Evolutionary conservation across 352 stramenopile species (phyloP).

Genomic region (Pythium volutum): DNA sequence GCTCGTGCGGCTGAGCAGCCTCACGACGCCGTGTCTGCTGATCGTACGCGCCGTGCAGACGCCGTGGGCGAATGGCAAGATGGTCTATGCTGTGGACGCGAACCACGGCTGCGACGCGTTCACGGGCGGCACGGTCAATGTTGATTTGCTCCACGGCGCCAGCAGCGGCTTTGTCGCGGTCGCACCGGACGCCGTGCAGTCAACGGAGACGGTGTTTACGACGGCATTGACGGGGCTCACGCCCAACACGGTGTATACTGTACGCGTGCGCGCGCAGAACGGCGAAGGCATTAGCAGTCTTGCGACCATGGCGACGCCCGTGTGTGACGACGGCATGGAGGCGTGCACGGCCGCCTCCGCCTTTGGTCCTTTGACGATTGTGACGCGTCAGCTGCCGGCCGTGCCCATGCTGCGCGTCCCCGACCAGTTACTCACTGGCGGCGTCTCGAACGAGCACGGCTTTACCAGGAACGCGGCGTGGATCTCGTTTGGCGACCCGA

Average conservation of each 20-base stretch:
- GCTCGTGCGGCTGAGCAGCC: constrained; percentile 44
- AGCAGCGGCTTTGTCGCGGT: constrained; percentile 46
- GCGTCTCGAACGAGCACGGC: constrained; percentile 42
- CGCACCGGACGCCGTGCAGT: constrained; percentile 1
- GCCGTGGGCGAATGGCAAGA: constrained; percentile 32
- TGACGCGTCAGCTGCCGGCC: constrained; percentile 61
- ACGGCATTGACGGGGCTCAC: constrained; percentile 32
- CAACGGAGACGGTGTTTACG: constrained; percentile 1
- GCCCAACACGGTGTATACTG: constrained; percentile 63
- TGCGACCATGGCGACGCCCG: constrained; percentile 61
- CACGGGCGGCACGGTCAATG: constrained; percentile 21
- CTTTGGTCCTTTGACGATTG: constrained; percentile 23
- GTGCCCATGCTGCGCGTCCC: constrained; percentile 45
- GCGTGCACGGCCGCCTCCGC: constrained; percentile 47
- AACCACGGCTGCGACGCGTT: constrained; percentile 78
- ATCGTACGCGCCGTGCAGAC: constrained; percentile 34
- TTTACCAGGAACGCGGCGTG: constrained; percentile 65
- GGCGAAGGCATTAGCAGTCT: constrained; percentile 72
- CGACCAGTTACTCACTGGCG: constrained; percentile 36
- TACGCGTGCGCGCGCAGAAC: constrained; percentile 86
- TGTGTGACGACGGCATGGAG: constrained; percentile 86
- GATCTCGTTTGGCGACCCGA: constrained; percentile 62
- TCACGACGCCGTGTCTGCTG: constrained; percentile 50
- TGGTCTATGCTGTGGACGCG: constrained; percentile 41
- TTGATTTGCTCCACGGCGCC: constrained; percentile 44